A percentile compares a stretch with the other conserved stretches of the same genome.
These are phyloP conservation scores for Phyllosticta citriasiana DNA, from an alignment of 2,329 filamentous ascomycete genomes.

Conservation along the genomic window DNA sequence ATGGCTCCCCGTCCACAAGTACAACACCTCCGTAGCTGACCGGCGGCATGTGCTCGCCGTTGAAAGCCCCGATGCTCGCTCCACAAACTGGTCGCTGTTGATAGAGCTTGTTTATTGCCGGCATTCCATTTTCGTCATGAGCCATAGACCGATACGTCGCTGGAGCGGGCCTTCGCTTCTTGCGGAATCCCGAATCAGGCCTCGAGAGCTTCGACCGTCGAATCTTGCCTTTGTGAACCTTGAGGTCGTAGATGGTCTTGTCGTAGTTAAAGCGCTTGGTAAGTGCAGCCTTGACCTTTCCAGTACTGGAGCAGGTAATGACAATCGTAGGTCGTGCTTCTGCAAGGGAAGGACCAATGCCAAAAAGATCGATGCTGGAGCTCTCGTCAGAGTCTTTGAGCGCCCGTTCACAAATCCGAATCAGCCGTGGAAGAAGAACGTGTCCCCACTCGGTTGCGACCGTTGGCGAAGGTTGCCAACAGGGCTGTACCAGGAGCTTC, in stretches of 20 bases:
- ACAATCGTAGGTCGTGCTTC: slow-evolving; percentile 63
- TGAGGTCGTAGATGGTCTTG: slow-evolving; percentile 52
- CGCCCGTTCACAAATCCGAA: slow-evolving; percentile 58
- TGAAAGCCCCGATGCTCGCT: slow-evolving; percentile 86
- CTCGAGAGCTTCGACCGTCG: slow-evolving; percentile 46
- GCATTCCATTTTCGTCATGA: slow-evolving; percentile 27
- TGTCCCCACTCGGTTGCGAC: slow-evolving; percentile 63
- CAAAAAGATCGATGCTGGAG: slow-evolving; percentile 67
- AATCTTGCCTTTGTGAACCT: slow-evolving; percentile 61
- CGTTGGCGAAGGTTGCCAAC: slow-evolving; percentile 47
- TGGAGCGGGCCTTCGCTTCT: slow-evolving; percentile 16
- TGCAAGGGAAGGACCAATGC: slow-evolving; percentile 58
- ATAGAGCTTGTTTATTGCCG: slow-evolving; percentile 59
- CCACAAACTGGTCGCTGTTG: slow-evolving; percentile 73
- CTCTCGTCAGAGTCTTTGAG: slow-evolving; percentile 66
- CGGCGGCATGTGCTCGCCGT: slow-evolving; percentile 76
- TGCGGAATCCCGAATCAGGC: slow-evolving; percentile 17
- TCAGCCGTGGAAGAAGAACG: slow-evolving; percentile 61
- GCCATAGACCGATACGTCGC: slow-evolving; percentile 32
- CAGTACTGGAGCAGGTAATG: slow-evolving; percentile 65
- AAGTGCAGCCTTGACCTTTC: slow-evolving; percentile 61
- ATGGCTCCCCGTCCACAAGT: slow-evolving; percentile 71
- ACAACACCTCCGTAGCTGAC: slow-evolving; percentile 87
- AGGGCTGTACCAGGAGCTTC: slow-evolving; percentile 29
- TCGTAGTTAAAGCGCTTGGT: slow-evolving; percentile 64